Evolutionary conservation across 108 stramenopile genomes (phyloP), one percentile per base, ranked within the genome.

Genomic region (Schizochytrium sp.): DNA sequence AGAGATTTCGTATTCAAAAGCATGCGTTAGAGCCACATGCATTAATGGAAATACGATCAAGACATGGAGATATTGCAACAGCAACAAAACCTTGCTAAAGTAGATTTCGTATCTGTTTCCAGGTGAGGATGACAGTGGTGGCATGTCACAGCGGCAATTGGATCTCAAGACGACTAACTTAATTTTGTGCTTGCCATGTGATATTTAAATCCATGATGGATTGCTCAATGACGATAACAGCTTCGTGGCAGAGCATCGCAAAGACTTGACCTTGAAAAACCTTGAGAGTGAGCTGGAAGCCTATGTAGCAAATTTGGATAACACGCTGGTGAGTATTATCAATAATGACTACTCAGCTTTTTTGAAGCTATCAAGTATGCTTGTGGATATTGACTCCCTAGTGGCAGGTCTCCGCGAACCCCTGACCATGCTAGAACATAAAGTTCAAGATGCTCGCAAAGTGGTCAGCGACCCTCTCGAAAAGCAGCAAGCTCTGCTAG

Each of bases 341-440:
- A 83, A 83, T 53, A 83, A 83, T 83, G 76, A 83, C 53, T 83
- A 83, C 76, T 83, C 76, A 42, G 47, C 76, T 5, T 83, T 83
- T 42, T 53, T 83, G 45, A 83, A 83, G 47, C 76, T 83, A 13
- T 83, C 76, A 0, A 83, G 76, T 40, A 83, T 83, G 76, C 53
- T 83, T 38, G 76, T 83, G 45, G 76, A 83, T 40, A 83, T 83
- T 28, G 76, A 83, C 53, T 49, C 76, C 8, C 76, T 83, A 17
- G 76, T 83, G 3, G 76, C 76, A 10, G 53, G 76, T 12, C 76
- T 83, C 17, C 76, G 76, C 13, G 76, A 83, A 28, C 76, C 76
- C 5, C 47, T 83, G 5, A 83, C 47, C 76, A 47, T 55, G 53
- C 76, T 83, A 13, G 76, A 83, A 50, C 50, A 0, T 53, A 83